Evolutionary conservation across 2,329 filamentous ascomycete species (phyloP).

Genomic region (Ophiosphaerella korrae): DNA sequence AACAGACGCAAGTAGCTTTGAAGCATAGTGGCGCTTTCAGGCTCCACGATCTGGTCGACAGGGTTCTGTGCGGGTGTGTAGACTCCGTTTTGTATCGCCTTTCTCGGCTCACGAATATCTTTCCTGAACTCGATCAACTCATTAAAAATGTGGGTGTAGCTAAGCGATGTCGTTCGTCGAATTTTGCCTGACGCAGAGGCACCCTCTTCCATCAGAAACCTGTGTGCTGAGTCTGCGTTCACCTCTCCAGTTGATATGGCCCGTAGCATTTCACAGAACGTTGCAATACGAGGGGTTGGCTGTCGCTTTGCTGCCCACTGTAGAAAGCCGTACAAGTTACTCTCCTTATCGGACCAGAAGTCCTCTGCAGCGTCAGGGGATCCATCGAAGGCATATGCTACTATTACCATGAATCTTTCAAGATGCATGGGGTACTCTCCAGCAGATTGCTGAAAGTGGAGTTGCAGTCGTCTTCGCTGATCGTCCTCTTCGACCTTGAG

Average conservation of each 20-base stretch:
- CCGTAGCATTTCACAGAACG: constrained; percentile 95
- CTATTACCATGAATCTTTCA: constrained; percentile 89
- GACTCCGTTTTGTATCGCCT: constrained; percentile 67
- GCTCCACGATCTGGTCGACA: constrained; percentile 72
- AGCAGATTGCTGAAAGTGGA: constrained; percentile 55
- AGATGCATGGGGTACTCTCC: constrained; percentile 64
- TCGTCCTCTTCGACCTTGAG: constrained; percentile 89
- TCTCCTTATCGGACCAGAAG: constrained; percentile 92
- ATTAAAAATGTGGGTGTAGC: constrained; percentile 90
- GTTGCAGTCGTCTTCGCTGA: constrained; percentile 63
- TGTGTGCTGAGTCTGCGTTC: constrained; percentile 83
- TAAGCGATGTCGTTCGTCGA: constrained; percentile 81
- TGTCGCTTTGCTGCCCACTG: constrained; percentile 96
- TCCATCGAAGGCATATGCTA: constrained; percentile 88
- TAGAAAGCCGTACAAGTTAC: constrained; percentile 91
- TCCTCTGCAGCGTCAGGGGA: constrained; percentile 81
- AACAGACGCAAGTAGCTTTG: constrained; percentile 91
- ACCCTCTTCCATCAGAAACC: constrained; percentile 87
- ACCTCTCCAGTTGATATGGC: constrained; percentile 82
- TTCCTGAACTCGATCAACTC: constrained; percentile 85
- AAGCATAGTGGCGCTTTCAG: constrained; percentile 94
- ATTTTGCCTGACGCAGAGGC: constrained; percentile 72
- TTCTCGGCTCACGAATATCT: constrained; percentile 73
- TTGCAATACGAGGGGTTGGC: constrained; percentile 92
- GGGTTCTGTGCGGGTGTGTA: constrained; percentile 45